These are phyloP conservation scores for Ophiostoma sp. DNA, from an alignment of 2,329 filamentous ascomycete species.

Conservation along the genomic window DNA sequence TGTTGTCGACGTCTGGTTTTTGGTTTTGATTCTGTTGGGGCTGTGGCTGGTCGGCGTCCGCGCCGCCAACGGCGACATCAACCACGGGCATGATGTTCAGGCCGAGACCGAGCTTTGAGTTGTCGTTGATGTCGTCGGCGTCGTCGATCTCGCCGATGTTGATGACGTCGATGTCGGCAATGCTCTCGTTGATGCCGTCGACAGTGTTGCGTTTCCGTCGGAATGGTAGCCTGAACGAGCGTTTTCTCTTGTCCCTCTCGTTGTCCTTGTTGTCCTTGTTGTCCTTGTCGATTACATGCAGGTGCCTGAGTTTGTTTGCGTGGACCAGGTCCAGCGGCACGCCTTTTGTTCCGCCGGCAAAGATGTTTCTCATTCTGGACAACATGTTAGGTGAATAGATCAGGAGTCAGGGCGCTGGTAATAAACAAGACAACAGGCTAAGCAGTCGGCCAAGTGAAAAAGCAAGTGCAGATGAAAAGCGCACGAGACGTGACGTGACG, in stretches of 20 bases:
- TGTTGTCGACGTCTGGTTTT: conserved; percentile 10
- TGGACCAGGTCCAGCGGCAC: not conserved
- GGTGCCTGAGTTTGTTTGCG: not conserved
- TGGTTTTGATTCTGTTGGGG: too few species aligned
- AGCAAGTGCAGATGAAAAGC: not conserved
- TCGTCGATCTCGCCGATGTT: not conserved
- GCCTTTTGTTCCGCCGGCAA: not conserved
- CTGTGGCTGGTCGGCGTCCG: not conserved
- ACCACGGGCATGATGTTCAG: not conserved
- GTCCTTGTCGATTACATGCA: not conserved
- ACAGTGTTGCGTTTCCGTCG: not conserved
- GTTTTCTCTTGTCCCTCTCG: not conserved
- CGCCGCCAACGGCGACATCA: not conserved
- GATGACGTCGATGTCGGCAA: not conserved
- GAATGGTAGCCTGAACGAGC: not conserved
- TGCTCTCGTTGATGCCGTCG: not conserved
- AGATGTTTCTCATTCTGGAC: not conserved
- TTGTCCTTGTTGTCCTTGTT: not conserved
- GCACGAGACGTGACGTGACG: not conserved
- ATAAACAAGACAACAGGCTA: not conserved
- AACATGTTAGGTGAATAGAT: not conserved
- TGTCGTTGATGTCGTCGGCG: not conserved
- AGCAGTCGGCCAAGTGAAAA: not conserved
- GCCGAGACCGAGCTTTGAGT: not conserved
- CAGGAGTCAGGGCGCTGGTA: not conserved